A percentile compares a stretch with the other conserved stretches of the same genome.
These are phyloP conservation scores for Talaromyces atroroseus DNA, from an alignment of 2,329 filamentous ascomycete species.

Conservation along the genomic window DNA sequence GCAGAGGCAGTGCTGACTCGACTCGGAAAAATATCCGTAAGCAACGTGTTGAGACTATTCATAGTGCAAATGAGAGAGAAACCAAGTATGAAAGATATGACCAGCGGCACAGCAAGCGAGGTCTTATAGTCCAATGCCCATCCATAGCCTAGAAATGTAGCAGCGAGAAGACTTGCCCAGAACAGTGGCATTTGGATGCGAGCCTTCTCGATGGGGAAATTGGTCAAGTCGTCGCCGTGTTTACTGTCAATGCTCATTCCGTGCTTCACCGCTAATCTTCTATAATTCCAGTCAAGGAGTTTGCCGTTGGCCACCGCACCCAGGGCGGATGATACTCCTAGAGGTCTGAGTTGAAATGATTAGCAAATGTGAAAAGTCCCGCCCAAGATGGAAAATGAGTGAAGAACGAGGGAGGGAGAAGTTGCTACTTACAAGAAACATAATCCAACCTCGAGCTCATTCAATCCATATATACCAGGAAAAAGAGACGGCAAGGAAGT, in stretches of 20 bases:
- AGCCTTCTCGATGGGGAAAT: slow-evolving; percentile 47
- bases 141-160: slow-evolving; percentile 30
- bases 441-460: slow-evolving; percentile 40
- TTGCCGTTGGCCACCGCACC: slow-evolving; percentile 42
- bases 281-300: slow-evolving; percentile 67
- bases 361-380: neutral
- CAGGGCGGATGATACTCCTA: slow-evolving; percentile 16
- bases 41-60: slow-evolving; percentile 40
- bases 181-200: slow-evolving; percentile 30
- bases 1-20: slow-evolving; percentile 30
- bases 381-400: too few species aligned
- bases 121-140: slow-evolving; percentile 33
- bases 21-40: slow-evolving; percentile 37
- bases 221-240: slow-evolving; percentile 47
- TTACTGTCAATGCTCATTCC: slow-evolving; percentile 58
- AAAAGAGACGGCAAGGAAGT: slow-evolving; percentile 42
- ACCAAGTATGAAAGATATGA: slow-evolving; percentile 30
- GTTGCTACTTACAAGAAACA: slow-evolving; percentile 20
- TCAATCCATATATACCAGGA: slow-evolving; percentile 39
- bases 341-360: slow-evolving; percentile 20
- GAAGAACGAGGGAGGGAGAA: neutral
- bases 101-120: slow-evolving; percentile 27
- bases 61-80: slow-evolving; percentile 31
- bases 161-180: slow-evolving; percentile 22
- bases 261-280: slow-evolving; percentile 56